Percentiles rank a stretch among this genome's conserved stretches.
These are phyloP conservation scores for Cyphellophora europaea DNA, from an alignment of 2,329 filamentous ascomycete genomes.

Conservation along the genomic window DNA sequence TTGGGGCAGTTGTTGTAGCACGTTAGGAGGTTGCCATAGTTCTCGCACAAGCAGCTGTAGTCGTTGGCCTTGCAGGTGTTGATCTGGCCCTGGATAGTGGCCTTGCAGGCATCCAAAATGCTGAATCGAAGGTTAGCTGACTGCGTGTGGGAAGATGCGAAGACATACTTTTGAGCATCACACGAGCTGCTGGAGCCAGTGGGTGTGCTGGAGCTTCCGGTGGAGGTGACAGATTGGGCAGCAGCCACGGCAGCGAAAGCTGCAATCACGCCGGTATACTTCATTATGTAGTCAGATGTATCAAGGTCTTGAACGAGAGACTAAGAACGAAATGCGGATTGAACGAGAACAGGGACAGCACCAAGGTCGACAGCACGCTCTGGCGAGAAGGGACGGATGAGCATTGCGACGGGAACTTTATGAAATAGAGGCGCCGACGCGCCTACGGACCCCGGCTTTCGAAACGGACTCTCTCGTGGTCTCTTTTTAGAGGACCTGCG, in stretches of 20 bases:
- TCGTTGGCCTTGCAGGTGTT: constrained; percentile 37
- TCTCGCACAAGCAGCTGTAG: constrained; percentile 49
- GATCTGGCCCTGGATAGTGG: constrained; percentile 31
- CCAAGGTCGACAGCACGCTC: too few relatives aligned
- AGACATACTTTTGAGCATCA: constrained; percentile 20
- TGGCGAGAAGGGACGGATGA: too few relatives aligned
- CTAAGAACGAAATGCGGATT: too few relatives aligned
- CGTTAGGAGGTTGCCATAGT: constrained; percentile 43
- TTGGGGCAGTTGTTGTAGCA: constrained; percentile 58
- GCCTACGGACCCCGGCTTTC: too few relatives aligned
- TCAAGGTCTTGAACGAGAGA: too few relatives aligned
- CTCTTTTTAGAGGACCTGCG: too few relatives aligned
- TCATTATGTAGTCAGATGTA: too few relatives aligned
- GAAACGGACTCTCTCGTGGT: too few relatives aligned
- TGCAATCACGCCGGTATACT: constrained; percentile 16
- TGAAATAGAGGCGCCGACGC: too few relatives aligned
- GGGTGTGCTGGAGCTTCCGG: constrained; percentile 7
- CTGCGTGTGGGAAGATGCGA: not conserved
- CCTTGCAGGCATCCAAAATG: constrained; percentile 42
- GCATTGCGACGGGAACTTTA: too few relatives aligned
- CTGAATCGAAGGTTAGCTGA: constrained; percentile 21
- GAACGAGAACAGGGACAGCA: too few relatives aligned
- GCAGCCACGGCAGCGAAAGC: constrained; percentile 19
- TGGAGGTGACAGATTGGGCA: constrained; percentile 17
- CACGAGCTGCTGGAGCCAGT: constrained; percentile 15